phyloP scores from a whole-genome alignment of 176 grass and related monocot genomes.

The Aegilops tauschii region DNA sequence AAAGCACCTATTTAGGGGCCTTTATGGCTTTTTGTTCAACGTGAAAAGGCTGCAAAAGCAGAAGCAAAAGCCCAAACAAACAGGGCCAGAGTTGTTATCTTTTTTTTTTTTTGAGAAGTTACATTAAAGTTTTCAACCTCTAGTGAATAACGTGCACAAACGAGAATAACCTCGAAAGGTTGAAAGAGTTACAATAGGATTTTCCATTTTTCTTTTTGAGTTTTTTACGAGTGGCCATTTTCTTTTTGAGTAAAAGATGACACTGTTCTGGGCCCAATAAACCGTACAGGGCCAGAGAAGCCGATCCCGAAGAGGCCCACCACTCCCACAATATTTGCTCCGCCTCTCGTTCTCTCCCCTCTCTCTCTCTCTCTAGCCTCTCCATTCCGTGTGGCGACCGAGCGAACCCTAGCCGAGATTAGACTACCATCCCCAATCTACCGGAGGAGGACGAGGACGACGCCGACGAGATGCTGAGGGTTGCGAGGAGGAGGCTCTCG shows the following conservation, averaged over 20 bases:
- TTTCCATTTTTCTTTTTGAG: too few species aligned
- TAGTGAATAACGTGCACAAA: too few species aligned
- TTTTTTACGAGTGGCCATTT: too few species aligned
- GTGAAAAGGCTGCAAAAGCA: too few species aligned
- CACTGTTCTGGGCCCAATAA: not conserved
- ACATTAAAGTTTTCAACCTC: too few species aligned
- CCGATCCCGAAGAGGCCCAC: not conserved
- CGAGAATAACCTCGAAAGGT: too few species aligned
- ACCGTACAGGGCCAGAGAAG: not conserved
- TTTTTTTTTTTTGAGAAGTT: too few species aligned
- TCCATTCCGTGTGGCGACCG: conserved; percentile 7
- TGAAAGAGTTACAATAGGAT: too few species aligned
- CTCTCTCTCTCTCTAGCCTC: not conserved
- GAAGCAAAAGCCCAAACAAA: too few species aligned
- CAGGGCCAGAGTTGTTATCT: too few species aligned
- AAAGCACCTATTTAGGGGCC: too few species aligned
- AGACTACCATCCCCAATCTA: not conserved
- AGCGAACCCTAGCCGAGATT: conserved; percentile 37
- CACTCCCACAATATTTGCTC: conserved; percentile 4
- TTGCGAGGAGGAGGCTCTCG: conserved; percentile 57
- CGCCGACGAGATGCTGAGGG: conserved; percentile 42
- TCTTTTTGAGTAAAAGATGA: not conserved
- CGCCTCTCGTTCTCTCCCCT: not conserved
- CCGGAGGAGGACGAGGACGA: not conserved
- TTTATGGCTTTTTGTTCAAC: too few species aligned